Evolutionary conservation across 2,329 filamentous ascomycete genomes (phyloP), one percentile per base, ranked within the genome.

Genomic region (Colletotrichum eremochloae): DNA sequence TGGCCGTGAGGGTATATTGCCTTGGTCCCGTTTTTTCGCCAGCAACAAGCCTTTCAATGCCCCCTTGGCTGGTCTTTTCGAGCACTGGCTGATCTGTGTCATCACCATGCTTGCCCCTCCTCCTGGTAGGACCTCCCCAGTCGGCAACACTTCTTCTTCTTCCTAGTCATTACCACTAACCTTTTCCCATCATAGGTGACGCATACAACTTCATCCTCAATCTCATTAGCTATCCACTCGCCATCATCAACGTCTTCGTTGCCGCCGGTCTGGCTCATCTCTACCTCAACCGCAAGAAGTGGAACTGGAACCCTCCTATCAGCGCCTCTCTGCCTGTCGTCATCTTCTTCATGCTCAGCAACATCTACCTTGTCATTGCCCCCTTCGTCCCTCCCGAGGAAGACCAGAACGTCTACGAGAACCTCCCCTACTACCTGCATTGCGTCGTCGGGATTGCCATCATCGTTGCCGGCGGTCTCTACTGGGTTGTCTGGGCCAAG

Each of bases 21-120:
- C 91, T 0, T 90, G 88, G 69, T 90, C 89, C 0, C 81, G 84
- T 1, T 82, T 92, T 75, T 92, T 88, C 85, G 90, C 90, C 15
- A 90, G 87, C 79, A 92, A 90, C 80, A 84, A 86, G 57, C 90
- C 90, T 0, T 89, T 91, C 77, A 90, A 90, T 76, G 89, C 89
- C 0, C 90, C 89, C 3, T 84, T 89, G 57, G 86, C 87, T 33
- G 90, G 88, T 60, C 84, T 91, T 2, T 89, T 90, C 71, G 86
- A 89, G 82, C 90, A 92, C 82, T 92, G 88, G 87, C 78, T 88
- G 42, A 88, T 91, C 15, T 91, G 87, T 0, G 86, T 91, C 58
- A 87, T 92, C 68, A 90, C 91, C 76, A 91, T 93, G 79, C 82
- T 93, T 2, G 90, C 89, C 0, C 90, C 91, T 46, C 91, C 91